A percentile compares a stretch with the other conserved stretches of the same genome.
These are phyloP conservation scores for Mangifera indica DNA, from an alignment of 345 rosid genomes.

Conservation along the genomic window DNA sequence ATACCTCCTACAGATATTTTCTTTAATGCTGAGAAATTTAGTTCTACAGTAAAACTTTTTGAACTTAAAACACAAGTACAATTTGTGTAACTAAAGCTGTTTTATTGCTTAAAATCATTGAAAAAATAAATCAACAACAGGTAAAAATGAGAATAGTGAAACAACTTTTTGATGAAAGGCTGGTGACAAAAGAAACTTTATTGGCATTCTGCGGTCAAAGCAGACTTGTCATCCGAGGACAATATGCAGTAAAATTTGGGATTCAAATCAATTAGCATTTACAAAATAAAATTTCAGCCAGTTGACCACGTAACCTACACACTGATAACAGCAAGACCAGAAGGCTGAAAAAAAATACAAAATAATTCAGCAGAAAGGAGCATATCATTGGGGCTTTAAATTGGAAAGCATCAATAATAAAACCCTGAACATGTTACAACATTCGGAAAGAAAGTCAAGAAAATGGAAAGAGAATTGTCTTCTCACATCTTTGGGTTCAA, in stretches of 20 bases:
- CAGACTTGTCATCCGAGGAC: not conserved
- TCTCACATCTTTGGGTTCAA: conserved; percentile 91
- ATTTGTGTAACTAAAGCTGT: not conserved
- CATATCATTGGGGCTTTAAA: not conserved
- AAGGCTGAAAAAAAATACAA: not conserved
- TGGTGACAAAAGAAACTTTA: not conserved
- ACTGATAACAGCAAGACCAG: not conserved
- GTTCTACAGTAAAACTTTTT: not conserved
- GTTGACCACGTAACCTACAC: not conserved
- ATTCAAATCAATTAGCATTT: not conserved
- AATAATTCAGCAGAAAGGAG: conserved; percentile 1
- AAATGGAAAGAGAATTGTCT: conserved; percentile 11
- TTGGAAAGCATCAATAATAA: not conserved
- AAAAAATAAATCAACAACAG: not conserved
- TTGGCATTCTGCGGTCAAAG: too few species aligned
- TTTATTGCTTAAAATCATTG: not conserved
- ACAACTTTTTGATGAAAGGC: not conserved
- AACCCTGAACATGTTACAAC: not conserved
- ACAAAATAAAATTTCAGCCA: not conserved
- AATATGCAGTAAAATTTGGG: not conserved
- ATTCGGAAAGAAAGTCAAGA: conserved; percentile 6
- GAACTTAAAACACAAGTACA: not conserved
- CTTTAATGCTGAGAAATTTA: not conserved
- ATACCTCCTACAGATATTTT: not conserved
- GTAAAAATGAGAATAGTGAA: not conserved